Percentiles rank a stretch among this genome's conserved stretches.
Evolutionary conservation across 2,329 filamentous ascomycete species (phyloP).

Genomic region (Setomelanomma holmii): DNA sequence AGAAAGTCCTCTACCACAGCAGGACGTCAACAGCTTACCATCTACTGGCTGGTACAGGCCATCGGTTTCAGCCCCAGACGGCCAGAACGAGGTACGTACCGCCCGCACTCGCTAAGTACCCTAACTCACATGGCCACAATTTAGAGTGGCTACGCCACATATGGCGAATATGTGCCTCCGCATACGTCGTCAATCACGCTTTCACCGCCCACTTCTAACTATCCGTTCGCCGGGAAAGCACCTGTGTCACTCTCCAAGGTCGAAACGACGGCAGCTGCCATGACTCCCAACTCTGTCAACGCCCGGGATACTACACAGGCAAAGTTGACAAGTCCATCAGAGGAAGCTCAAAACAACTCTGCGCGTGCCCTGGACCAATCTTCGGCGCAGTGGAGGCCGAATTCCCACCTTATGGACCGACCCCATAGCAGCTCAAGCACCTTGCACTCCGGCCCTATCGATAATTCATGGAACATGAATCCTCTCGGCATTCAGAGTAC

Average conservation of each 20-base stretch:
- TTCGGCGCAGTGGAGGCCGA: constrained; percentile 14
- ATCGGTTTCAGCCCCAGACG: constrained; percentile 38
- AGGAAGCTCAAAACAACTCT: constrained; percentile 26
- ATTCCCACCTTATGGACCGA: constrained; percentile 28
- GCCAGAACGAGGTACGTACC: constrained; percentile 37
- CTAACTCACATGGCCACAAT: constrained; percentile 1
- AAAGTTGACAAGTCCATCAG: constrained; percentile 25
- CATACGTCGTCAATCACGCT: constrained; percentile 37
- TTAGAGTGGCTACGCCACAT: constrained; percentile 36
- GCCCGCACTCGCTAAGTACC: constrained; percentile 6
- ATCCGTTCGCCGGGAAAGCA: constrained; percentile 31
- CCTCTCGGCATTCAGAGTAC: constrained; percentile 50
- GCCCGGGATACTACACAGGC: constrained; percentile 33
- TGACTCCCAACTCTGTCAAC: constrained; percentile 42
- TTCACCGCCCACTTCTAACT: constrained; percentile 29
- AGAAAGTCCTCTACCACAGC: constrained; percentile 35
- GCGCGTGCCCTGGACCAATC: constrained; percentile 13
- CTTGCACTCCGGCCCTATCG: constrained; percentile 47
- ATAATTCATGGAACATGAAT: constrained; percentile 49
- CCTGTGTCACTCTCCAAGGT: constrained; percentile 24
- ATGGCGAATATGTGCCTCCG: constrained; percentile 42
- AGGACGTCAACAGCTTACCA: constrained; percentile 30
- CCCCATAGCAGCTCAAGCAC: constrained; percentile 54
- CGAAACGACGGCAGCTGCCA: constrained; percentile 30
- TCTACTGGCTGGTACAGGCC: constrained; percentile 41